Base-by-base conservation (phyloP, 495 filamentous ascomycete species). In the Aspergillus incahuasiensis region DNA sequence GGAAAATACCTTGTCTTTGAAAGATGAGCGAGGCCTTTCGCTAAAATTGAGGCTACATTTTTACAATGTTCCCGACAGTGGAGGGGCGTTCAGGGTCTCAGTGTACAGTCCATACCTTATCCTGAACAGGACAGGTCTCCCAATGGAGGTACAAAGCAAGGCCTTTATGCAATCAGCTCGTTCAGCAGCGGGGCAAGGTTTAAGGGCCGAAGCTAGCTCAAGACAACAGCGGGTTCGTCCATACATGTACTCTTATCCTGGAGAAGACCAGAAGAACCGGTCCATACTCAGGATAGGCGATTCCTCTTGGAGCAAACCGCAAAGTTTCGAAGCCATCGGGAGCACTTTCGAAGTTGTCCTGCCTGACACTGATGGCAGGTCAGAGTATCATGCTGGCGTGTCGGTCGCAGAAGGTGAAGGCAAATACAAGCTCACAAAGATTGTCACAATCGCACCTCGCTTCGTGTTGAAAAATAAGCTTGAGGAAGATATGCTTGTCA, bases 261-360 rank as follows among this genome's bases (percentile, higher is more conserved):
- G 76, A 22, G 88, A 96, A 59, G 94, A 97, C 59, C 85, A 86
- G 58, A 86, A 87, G 59, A 97, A 97, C 67, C 86, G 94, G 42
- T 91, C 89, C 15, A 77, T 92, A 19, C 66, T 98, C 44, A 95
- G 86, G 71, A 81, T 96, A 43, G 89, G 86, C 25, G 88, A 95
- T 38, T 96, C 94, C 6, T 79, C 82, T 21, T 97, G 94, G 95
- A 96, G 92, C 71, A 95, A 89, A 68, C 92, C 95, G 2, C 92
- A 97, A 69, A 96, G 89, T 80, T 94, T 98, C 63, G 94, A 98
- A 64, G 94, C 94, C n/a, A 92, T 98, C 55, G 94, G 94, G 43
- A 96, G 91, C 67, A 89, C 86, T 5, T 83, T 87, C 24, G 90
- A 95, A 58, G 87, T 95, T 15, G 80, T 90, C 28, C 79, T 98